These are phyloP conservation scores for Camellia oleifera DNA, from an alignment of 179 eudicot genomes.

Conservation along the genomic window DNA sequence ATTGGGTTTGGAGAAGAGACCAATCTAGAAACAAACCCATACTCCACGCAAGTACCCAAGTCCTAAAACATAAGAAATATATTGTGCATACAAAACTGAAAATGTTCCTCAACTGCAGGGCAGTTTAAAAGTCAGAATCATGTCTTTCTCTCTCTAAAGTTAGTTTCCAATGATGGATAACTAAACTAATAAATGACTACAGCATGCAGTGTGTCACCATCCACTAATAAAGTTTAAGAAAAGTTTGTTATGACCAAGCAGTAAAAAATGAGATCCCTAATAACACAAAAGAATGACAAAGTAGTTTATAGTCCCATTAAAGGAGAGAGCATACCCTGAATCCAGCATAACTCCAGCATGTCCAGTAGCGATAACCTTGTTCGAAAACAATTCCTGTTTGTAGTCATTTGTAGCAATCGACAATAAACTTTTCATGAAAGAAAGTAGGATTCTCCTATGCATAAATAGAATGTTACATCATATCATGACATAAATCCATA, in stretches of 20 bases:
- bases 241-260: neutral
- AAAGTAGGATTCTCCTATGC: neutral
- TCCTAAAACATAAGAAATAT: neutral
- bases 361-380: conserved; percentile 55
- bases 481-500: neutral
- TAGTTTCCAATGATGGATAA: neutral
- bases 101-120: neutral
- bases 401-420: neutral
- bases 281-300: neutral
- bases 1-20: neutral
- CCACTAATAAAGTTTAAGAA: neutral
- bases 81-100: neutral
- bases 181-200: neutral
- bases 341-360: no score
- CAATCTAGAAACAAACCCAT: conserved; percentile 1
- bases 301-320: neutral
- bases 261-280: neutral
- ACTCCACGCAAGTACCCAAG: conserved; percentile 1
- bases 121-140: neutral
- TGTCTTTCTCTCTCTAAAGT: neutral
- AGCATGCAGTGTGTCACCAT: neutral
- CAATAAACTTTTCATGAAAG: neutral
- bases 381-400: conserved; percentile 69
- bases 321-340: conserved; percentile 30
- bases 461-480: no score